phyloP scores from a whole-genome alignment of 306 rosid species.

The Cucurbita pepo region DNA sequence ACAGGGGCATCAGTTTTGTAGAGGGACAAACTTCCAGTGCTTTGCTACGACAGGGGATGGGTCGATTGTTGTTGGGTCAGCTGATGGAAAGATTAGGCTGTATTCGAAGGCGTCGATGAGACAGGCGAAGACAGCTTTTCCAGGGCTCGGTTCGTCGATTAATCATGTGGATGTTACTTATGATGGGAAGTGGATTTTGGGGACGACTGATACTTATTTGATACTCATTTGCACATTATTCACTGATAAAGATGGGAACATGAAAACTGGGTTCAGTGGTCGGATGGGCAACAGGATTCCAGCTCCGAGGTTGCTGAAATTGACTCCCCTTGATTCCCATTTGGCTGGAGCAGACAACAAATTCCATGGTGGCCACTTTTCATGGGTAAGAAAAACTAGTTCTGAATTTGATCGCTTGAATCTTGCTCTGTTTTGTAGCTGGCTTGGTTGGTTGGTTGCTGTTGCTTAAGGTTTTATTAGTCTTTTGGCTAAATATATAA shows the following conservation, averaged over 20 bases:
- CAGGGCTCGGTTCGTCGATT: conserved; percentile 71
- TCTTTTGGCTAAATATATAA: neutral
- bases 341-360: conserved; percentile 63
- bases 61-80: conserved; percentile 75
- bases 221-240: conserved; percentile 68
- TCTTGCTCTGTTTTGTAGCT: neutral
- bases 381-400: conserved; percentile 52
- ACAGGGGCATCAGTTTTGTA: conserved; percentile 80
- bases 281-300: conserved; percentile 77
- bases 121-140: conserved; percentile 86
- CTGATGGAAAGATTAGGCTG: conserved; percentile 79
- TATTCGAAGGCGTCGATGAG: conserved; percentile 82
- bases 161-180: conserved; percentile 77
- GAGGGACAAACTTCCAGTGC: conserved; percentile 82
- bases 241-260: conserved; percentile 79
- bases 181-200: conserved; percentile 87
- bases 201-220: conserved; percentile 71
- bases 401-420: neutral
- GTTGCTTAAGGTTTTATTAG: neutral
- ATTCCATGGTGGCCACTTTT: conserved; percentile 87
- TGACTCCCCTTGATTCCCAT: conserved; percentile 82
- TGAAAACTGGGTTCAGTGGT: conserved; percentile 74
- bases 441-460: neutral
- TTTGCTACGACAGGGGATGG: conserved; percentile 82
- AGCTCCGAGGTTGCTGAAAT: conserved; percentile 81